Base-by-base conservation (phyloP, 768 basidiomycete genomes). In the Hydnum rufescens region DNA sequence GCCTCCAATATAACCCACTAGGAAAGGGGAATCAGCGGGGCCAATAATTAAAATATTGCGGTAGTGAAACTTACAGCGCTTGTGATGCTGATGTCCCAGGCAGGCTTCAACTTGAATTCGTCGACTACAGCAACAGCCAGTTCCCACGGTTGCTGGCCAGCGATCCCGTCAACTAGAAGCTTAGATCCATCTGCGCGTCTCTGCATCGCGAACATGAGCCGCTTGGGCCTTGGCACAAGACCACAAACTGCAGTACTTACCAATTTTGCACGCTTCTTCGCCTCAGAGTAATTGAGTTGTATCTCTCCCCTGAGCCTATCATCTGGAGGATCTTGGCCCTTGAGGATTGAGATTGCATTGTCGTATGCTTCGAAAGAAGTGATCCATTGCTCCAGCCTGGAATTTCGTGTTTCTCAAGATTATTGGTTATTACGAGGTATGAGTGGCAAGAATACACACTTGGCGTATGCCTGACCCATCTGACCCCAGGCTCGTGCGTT, bases 1-100 rank as follows among this genome's bases (percentile, higher is more conserved):
- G 49, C 49, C 32, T 50, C 28, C 32, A 32, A 29, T 30, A 50
- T 50, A 30, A 50, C 31, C 29, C 32, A 50, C 49, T 50, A 26
- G 13, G 13, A 28, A 47, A 13, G 26, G n/a, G n/a, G n/a, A n/a
- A n/a, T n/a, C n/a, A n/a, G n/a, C n/a, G n/a, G n/a, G n/a, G n/a
- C n/a, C n/a, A n/a, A n/a, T n/a, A 31, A 30, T 50, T 50, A 34
- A 32, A 13, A 28, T 50, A 8, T 50, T 28, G 28, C 6, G 49
- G 31, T 30, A 32, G 49, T 28, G 26, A 50, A 50, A 50, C 26
- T 50, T 32, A 50, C 49, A 5, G 49, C 49, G 49, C 49, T 50
- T 8, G 28, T 50, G 32, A 18, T 32, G 44, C 16, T 13, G 13
- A 13, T 28, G 13, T 39, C 36, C 22, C n/a, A 39, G 13, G 13